Base-by-base conservation (phyloP, 176 grass and related monocot species). In the Microstegium vimineum region DNA sequence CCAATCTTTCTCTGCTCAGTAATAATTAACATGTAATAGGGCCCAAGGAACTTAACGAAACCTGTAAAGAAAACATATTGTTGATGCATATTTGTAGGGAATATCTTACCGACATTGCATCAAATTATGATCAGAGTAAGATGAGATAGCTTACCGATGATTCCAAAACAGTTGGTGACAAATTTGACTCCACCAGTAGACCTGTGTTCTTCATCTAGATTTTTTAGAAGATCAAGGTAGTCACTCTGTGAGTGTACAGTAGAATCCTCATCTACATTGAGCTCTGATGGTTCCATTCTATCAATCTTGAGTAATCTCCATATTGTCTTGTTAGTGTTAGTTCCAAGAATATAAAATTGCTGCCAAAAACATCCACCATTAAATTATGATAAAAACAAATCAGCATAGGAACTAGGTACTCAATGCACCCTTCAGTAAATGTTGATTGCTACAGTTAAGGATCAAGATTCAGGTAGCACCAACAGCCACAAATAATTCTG, bases 1-100 rank as follows among this genome's bases (percentile, higher is more conserved):
- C 96, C 96, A 59, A 94, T 90, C 80, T 95, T 86, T 74, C 84
- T 89, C 76, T 92, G 90, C 73, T 91, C 89, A 20, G 93, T 99
- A 81, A 99, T 95, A 70, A 99, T 78, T 87, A 99, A 82, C 93
- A 99, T 99, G 80, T 99, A 99, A 84, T 94, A 99, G 11, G 96
- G 96, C 43, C 96, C 96, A 10, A 99, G 90, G 63, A 99, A 99
- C 65, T 94, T 99, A 38, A 99, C 73, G 78, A 95, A 95, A 90
- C 96, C 96, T 95, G 87, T 46, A 76, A 30, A 37, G 26, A 51
- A 82, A 83, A 86, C 25, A 26, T 4, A 79, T 43, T 20, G 22
- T 69, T 37, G 25, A 49, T 74, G 20, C 45, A 18, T 66, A 61
- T 33, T 61, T 41, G 28, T 40, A 62, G 66, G 46, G 66, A 62